Evolutionary conservation across 2,329 filamentous ascomycete genomes (phyloP).

Genomic region (Orbilia blumenaviensis): DNA sequence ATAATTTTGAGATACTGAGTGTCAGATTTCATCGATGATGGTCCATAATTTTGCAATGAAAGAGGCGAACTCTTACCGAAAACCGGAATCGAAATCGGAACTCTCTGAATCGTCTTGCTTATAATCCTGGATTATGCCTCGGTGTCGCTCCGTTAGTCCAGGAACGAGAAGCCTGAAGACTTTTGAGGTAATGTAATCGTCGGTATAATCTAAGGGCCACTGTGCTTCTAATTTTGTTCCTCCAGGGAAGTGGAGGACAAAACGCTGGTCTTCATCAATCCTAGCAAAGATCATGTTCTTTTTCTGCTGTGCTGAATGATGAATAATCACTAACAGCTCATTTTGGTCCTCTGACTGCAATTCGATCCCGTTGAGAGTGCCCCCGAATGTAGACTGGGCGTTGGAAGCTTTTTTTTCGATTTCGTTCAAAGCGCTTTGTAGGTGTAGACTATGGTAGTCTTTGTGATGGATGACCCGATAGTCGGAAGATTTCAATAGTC

Average conservation of each 20-base stretch:
- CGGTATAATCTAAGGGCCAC: background rate
- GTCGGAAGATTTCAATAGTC: background rate
- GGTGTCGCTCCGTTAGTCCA: too few species aligned
- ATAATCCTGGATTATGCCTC: too few species aligned
- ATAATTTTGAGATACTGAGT: too few species aligned
- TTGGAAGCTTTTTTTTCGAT: background rate
- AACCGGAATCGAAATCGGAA: too few species aligned
- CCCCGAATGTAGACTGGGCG: background rate
- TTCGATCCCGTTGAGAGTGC: background rate
- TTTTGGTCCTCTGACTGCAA: background rate
- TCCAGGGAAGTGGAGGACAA: background rate
- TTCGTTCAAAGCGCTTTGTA: background rate
- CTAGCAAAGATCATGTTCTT: background rate
- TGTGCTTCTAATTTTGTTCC: background rate
- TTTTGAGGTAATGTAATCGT: background rate
- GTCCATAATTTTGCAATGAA: too few species aligned
- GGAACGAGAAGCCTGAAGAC: too few species aligned
- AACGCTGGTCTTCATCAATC: background rate
- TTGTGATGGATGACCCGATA: background rate
- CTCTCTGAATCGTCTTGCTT: too few species aligned
- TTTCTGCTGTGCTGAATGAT: background rate
- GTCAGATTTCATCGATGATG: background rate
- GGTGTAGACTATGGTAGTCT: background rate
- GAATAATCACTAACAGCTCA: background rate
- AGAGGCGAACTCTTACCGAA: too few species aligned